Base-by-base conservation (phyloP, 1,284 basidiomycete genomes). In the Ustilago shanxiensis region DNA sequence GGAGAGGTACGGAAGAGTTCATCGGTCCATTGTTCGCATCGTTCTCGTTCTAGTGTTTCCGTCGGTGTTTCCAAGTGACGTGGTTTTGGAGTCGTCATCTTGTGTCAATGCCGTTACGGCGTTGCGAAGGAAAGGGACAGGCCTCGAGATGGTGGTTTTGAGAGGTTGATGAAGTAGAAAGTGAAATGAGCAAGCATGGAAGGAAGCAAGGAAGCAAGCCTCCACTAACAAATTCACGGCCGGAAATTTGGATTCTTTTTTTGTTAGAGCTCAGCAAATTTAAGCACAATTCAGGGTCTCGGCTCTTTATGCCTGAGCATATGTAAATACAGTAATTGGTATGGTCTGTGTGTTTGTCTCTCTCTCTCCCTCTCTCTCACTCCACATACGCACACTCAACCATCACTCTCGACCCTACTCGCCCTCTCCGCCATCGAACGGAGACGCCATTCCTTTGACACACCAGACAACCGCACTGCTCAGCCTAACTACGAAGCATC, bases 1-100 rank as follows among this genome's bases (percentile, higher is more conserved):
- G 84, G 84, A 16, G 82, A 84, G 14, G 80, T 80, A 14, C 75
- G 67, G 18, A 84, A 73, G 39, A 85, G 74, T 28, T 85, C 62
- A 24, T 83, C 71, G 26, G 72, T 77, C 84, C 84, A 85, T 51
- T 80, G 76, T 63, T 84, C 82, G 50, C 67, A 71, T 10, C 79
- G 58, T 54, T 81, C 74, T 22, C 77, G 64, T 16, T 77, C 70
- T 7, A 22, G 28, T 2, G 57, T 71, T 45, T 81, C 73, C 1
- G 72, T 44, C 7, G 66, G 39, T 26, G 73, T 80, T 45, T 83
- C 81, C 31, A 66, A 41, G 13, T 76, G 67, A 4, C 60, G 62
- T 31, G 70, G 75, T 50, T 51, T 67, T 11, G 71, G 71, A n/a
- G 35, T 56, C 1, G 61, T 58, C 65, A 68, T 67, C 18, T 33